These are phyloP conservation scores for Thamnidium elegans DNA, from an alignment of 192 early-diverging fungal genomes.

Conservation along the genomic window DNA sequence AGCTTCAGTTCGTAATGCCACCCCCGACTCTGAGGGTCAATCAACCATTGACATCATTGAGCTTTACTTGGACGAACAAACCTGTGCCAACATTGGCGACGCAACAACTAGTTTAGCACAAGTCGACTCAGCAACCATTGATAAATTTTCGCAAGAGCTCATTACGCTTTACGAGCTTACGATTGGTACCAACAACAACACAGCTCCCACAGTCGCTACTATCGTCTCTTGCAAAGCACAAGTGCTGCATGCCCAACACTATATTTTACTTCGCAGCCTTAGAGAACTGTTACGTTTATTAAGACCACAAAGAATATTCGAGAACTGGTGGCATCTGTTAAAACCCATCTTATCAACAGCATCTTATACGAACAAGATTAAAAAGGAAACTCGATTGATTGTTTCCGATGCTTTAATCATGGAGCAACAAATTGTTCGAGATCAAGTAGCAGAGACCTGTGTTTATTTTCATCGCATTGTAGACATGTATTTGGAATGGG, in stretches of 20 bases:
- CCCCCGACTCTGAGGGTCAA: conserved; percentile 19
- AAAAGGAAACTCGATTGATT: conserved; percentile 29
- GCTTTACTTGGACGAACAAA: conserved; percentile 33
- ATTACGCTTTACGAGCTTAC: conserved; percentile 11
- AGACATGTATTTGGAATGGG: conserved; percentile 25
- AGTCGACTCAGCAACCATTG: conserved; percentile 9
- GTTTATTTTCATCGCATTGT: conserved; percentile 25
- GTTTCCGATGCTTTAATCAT: conserved; percentile 23
- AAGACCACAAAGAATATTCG: conserved; percentile 20
- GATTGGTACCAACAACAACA: neutral
- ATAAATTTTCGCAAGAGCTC: conserved; percentile 32
- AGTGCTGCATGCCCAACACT: conserved; percentile 23
- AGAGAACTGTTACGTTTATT: conserved; percentile 25
- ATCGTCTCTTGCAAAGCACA: conserved; percentile 22
- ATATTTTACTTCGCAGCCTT: conserved; percentile 20
- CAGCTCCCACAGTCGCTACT: neutral
- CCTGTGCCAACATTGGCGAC: conserved; percentile 9
- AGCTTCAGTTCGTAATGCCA: conserved; percentile 1
- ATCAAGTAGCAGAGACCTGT: neutral
- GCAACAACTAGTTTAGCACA: neutral
- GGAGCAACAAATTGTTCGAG: conserved; percentile 20
- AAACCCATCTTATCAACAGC: conserved; percentile 30
- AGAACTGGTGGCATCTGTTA: conserved; percentile 24
- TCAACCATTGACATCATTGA: conserved; percentile 32
- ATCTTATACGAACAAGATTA: conserved; percentile 23